Evolutionary conservation across 176 grass and related monocot genomes (phyloP).

Genomic region (Musa acuminata): DNA sequence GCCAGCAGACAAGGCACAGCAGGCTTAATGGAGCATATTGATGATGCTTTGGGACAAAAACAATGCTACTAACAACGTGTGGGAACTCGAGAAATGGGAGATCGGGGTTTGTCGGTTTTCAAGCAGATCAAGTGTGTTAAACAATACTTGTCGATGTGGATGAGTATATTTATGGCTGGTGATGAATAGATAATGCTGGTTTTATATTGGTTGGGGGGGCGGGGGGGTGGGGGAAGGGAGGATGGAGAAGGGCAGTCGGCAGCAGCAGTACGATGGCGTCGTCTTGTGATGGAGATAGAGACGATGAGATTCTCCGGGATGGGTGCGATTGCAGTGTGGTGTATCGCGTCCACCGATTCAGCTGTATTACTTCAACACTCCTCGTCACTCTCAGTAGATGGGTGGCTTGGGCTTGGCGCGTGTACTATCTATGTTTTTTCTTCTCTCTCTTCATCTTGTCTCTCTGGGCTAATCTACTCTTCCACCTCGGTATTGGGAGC

Average conservation of each 20-base stretch:
- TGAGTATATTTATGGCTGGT: neutral
- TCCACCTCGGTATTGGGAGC: no score
- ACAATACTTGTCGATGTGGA: neutral
- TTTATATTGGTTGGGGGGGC: neutral
- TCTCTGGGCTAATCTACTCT: no score
- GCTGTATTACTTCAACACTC: neutral
- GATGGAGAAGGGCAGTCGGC: slow-evolving; percentile 25
- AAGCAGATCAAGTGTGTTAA: slow-evolving; percentile 12
- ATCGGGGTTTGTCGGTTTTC: slow-evolving; percentile 38
- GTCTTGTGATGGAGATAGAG: neutral
- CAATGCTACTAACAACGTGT: slow-evolving; percentile 1
- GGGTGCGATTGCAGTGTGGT: neutral
- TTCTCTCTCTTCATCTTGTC: no score
- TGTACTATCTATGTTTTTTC: no score
- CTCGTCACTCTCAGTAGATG: neutral
- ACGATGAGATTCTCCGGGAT: neutral
- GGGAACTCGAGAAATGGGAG: slow-evolving; percentile 31
- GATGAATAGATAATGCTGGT: neutral
- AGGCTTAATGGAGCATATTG: slow-evolving; percentile 4
- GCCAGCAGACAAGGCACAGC: neutral
- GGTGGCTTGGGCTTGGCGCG: neutral
- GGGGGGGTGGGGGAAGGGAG: neutral
- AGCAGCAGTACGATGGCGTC: slow-evolving; percentile 19
- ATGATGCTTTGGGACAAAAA: slow-evolving; percentile 15
- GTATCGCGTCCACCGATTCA: neutral